Base-by-base conservation (phyloP, 352 stramenopile species). In the Plasmopara halstedii region DNA sequence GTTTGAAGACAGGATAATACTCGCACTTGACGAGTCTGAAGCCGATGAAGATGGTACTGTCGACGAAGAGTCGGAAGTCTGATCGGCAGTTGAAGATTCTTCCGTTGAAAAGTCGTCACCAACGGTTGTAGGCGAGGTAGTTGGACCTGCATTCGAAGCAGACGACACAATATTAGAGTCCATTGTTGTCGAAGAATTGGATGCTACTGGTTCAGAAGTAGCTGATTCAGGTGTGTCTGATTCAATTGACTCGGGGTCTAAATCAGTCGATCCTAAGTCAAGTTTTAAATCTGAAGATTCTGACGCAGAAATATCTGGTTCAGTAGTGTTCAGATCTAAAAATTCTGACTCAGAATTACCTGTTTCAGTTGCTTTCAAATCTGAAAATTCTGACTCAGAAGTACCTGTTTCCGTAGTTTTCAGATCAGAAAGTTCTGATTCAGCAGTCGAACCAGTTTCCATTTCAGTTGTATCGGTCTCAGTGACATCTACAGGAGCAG, bases 101-200 rank as follows among this genome's bases (percentile, higher is more conserved):
- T 8, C 21, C 35, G 38, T 27, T 17, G 42, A 26, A 25, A 47
- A 49, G 22, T 37, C 43, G 26, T 66, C 53, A 27, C 53, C 57
- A 62, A 47, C 43, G 17, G 53, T 56, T 4, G 39, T 48, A 10
- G 46, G 45, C 34, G 47, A 45, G 47, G 31, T 27, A 63, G 14
- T 18, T 22, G 49, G 69, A 18, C 60, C 67, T 55, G 51, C 65
- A 49, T 60, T 66, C n/a, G 46, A 38, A 42, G 59, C 58, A 44
- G 55, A 53, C 22, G 41, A 58, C 23, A 62, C 19, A 44, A 45
- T 58, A 31, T 62, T 53, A 53, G 59, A 65, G 7, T 34, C 55
- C 15, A 34, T 50, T 2, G 37, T 35, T 15, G 45, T 32, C 27
- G 44, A 39, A 38, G 32, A 6, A 31, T 31, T 43, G 33, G 31